Conservation (phyloP, 176 grass and related monocot species). For the Typha latifolia region DNA sequence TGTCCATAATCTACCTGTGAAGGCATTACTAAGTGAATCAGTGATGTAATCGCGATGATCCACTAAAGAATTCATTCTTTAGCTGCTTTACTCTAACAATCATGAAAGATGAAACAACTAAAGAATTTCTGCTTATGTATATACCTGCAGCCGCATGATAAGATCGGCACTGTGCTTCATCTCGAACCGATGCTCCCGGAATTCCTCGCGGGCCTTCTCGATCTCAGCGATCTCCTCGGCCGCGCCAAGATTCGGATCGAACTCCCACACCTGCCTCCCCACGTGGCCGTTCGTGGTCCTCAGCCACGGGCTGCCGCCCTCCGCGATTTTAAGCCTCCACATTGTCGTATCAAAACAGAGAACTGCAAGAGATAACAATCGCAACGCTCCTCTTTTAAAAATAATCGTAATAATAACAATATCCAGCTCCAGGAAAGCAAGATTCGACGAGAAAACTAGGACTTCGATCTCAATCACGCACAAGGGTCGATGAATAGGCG, state of each 20-base stretch:
- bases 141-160: slow-evolving; percentile 60
- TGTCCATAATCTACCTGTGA: too few species aligned
- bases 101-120: not conserved
- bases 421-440: not conserved
- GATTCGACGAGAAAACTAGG: not conserved
- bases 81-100: not conserved
- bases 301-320: slow-evolving; percentile 28
- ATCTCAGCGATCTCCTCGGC: slow-evolving; percentile 36
- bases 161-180: slow-evolving; percentile 45
- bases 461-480: too few species aligned
- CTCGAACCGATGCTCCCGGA: slow-evolving; percentile 29
- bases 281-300: slow-evolving; percentile 34
- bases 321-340: slow-evolving; percentile 56
- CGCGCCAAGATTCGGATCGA: slow-evolving; percentile 32
- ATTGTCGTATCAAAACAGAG: slow-evolving; percentile 7
- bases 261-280: slow-evolving; percentile 50
- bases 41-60: too few species aligned
- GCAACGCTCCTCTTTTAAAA: not conserved
- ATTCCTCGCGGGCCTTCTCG: slow-evolving; percentile 28
- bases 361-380: not conserved
- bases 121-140: not conserved
- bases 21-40: too few species aligned
- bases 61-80: too few species aligned
- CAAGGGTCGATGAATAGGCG: too few species aligned
- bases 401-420: too few species aligned